A percentile compares a stretch with the other conserved stretches of the same genome.
phyloP scores from a whole-genome alignment of 2,329 filamentous ascomycete species.

The Xylariaceae sp. region DNA sequence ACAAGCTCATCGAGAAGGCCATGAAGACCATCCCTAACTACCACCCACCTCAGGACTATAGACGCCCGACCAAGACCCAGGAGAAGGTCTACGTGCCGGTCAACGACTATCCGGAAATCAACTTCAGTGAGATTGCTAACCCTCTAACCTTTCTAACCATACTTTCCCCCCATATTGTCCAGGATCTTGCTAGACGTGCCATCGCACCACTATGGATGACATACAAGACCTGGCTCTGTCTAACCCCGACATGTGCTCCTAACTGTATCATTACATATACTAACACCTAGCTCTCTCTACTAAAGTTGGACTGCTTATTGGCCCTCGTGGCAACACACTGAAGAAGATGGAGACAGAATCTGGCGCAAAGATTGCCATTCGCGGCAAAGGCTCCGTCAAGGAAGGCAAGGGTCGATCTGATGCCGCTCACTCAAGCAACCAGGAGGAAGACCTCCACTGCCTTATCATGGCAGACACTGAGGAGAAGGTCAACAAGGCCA shows the following conservation, averaged over 20 bases:
- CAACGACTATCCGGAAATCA: slow-evolving; percentile 99
- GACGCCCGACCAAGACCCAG: slow-evolving; percentile 98
- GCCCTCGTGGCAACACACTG: slow-evolving; percentile 97
- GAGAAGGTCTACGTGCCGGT: slow-evolving; percentile 99
- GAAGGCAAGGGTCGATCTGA: slow-evolving; percentile 99
- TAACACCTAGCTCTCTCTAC: slow-evolving; percentile 85
- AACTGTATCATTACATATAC: slow-evolving; percentile 45
- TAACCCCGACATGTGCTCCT: slow-evolving; percentile 29
- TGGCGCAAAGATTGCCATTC: slow-evolving; percentile 96
- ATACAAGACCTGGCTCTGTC: slow-evolving; percentile 23
- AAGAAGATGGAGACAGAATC: slow-evolving; percentile 99
- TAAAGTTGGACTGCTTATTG: slow-evolving; percentile 99
- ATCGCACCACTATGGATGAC: slow-evolving; percentile 26
- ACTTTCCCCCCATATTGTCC: slow-evolving; percentile 29
- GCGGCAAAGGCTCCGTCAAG: slow-evolving; percentile 98
- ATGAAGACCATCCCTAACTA: slow-evolving; percentile 99
- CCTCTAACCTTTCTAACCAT: slow-evolving; percentile 76
- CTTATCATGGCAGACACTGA: slow-evolving; percentile 99
- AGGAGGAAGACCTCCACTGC: slow-evolving; percentile 98
- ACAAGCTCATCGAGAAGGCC: slow-evolving; percentile 97
- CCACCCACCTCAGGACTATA: slow-evolving; percentile 95
- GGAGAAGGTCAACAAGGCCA: slow-evolving; percentile 99
- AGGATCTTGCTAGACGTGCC: slow-evolving; percentile 39
- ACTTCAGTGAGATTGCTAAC: slow-evolving; percentile 99
- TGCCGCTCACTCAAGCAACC: slow-evolving; percentile 97